phyloP scores from a whole-genome alignment of 306 rosid species.

The Pyrus betulifolia region DNA sequence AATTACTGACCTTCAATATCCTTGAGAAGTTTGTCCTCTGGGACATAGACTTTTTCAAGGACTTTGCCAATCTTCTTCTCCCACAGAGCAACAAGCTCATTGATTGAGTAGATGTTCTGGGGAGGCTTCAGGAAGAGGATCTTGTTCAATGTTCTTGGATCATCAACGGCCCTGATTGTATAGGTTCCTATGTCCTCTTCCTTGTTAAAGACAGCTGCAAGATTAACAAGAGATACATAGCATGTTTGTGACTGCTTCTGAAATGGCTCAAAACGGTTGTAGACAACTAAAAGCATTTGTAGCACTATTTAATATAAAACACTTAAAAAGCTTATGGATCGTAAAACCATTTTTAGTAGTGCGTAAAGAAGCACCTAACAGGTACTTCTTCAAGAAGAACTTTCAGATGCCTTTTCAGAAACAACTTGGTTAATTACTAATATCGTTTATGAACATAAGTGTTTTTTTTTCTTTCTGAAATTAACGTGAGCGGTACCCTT shows the following conservation, averaged over 20 bases:
- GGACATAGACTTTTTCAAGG: slow-evolving; percentile 46
- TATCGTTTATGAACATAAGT: neutral
- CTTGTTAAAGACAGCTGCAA: slow-evolving; percentile 57
- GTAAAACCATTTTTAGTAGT: neutral
- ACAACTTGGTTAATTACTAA: too few species aligned
- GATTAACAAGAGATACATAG: neutral
- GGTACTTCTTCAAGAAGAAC: neutral
- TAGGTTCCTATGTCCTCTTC: slow-evolving; percentile 78
- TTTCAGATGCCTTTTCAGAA: too few species aligned
- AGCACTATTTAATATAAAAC: too few species aligned
- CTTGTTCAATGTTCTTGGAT: slow-evolving; percentile 79
- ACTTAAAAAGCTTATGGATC: neutral
- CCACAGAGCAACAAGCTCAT: slow-evolving; percentile 78
- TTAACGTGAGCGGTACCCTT: neutral
- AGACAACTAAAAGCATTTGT: neutral
- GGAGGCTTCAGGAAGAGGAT: slow-evolving; percentile 68
- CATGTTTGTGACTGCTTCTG: neutral
- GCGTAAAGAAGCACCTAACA: neutral
- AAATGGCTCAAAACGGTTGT: neutral
- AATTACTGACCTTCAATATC: slow-evolving; percentile 52
- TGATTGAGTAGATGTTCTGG: slow-evolving; percentile 59
- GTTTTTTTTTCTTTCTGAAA: neutral
- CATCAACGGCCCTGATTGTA: slow-evolving; percentile 83
- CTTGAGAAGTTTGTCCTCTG: slow-evolving; percentile 73
- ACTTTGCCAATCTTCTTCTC: slow-evolving; percentile 82